Base-by-base conservation (phyloP, 1,139 yeast genomes). In the Debaryomyces nepalensis region DNA sequence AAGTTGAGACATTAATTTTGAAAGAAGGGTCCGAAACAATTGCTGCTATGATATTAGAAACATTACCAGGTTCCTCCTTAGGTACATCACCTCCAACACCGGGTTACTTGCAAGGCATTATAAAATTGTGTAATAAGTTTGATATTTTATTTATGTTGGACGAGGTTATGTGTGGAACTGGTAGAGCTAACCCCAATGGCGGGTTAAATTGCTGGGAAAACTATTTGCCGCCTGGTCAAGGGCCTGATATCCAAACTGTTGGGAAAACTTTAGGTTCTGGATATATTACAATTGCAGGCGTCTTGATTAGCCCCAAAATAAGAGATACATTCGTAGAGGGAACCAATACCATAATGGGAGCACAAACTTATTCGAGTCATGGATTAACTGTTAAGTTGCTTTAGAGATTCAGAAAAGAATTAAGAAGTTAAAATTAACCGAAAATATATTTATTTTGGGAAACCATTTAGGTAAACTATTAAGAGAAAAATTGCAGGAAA, bases 231-330 rank as follows among this genome's bases (percentile, higher is more conserved):
- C 53, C 59, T 4, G 74, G 68, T 35, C 68, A 68, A 43, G 82
- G 78, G 21, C 87, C 86, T 43, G 86, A 81, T 58, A 62, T 81
- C 45, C 81, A 78, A 59, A 70, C 81, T 18, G 79, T 79, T 47
- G 87, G 86, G 50, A 81, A 81, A 59, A 80, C 85, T 15, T 67
- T 81, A 43, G 85, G 86, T 46, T 77, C 83, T 5, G 87, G 87
- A 12, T 77, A 71, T 47, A 81, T 77, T 24, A 79, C 86, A 32
- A 75, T 81, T 57, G 84, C 86, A 18, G 84, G 84, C 47, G 69
- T 81, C 33, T 63, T 81, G 46, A 59, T 81, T 8, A 69, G 81
- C 11, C 82, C 84, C 41, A 68, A 70, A 49, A 62, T 81, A 40
- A 68, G 63, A 44, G 63, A 73, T 23, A 75, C 63, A 5, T 74